Evolutionary conservation across 805 yeast genomes (phyloP).

Genomic region (Ogataea nonfermentans): DNA sequence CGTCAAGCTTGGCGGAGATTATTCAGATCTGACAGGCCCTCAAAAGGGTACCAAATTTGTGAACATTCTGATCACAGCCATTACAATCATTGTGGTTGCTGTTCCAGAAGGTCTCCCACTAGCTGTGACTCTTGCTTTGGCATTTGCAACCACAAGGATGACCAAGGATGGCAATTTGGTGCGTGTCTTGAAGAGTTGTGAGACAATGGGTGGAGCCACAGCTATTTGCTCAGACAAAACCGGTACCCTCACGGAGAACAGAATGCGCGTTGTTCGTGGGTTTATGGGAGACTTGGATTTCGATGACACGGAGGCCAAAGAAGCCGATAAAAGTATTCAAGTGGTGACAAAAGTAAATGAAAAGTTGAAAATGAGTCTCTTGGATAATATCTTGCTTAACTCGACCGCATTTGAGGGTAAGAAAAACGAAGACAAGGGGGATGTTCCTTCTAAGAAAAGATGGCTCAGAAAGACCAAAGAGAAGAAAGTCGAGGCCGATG

Average conservation of each 20-base stretch:
- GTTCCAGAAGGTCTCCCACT: slow-evolving; percentile 99
- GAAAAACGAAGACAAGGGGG: slow-evolving; percentile 59
- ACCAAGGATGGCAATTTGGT: slow-evolving; percentile 94
- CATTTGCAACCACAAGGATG: slow-evolving; percentile 98
- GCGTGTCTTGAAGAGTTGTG: slow-evolving; percentile 91
- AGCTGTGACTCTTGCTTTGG: slow-evolving; percentile 94
- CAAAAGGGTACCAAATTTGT: slow-evolving; percentile 82
- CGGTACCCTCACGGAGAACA: slow-evolving; percentile 93
- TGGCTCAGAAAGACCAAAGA: slow-evolving; percentile 22
- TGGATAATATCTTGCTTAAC: slow-evolving; percentile 68
- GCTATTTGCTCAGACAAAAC: slow-evolving; percentile 97
- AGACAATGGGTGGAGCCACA: slow-evolving; percentile 98
- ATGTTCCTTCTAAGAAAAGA: slow-evolving; percentile 70
- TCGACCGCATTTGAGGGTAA: slow-evolving; percentile 87
- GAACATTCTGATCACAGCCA: slow-evolving; percentile 84
- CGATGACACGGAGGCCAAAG: slow-evolving; percentile 42
- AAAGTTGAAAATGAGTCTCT: slow-evolving; percentile 30
- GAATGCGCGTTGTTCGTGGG: slow-evolving; percentile 86
- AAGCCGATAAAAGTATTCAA: not conserved
- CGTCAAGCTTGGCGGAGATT: slow-evolving; percentile 51
- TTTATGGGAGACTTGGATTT: slow-evolving; percentile 58
- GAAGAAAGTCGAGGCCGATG: slow-evolving; percentile 28
- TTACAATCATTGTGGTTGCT: slow-evolving; percentile 93
- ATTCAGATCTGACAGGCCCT: slow-evolving; percentile 50
- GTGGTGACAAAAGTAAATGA: slow-evolving; percentile 7